These are phyloP conservation scores for Apiospora sp. DNA, from an alignment of 2,329 filamentous ascomycete species.

Conservation along the genomic window DNA sequence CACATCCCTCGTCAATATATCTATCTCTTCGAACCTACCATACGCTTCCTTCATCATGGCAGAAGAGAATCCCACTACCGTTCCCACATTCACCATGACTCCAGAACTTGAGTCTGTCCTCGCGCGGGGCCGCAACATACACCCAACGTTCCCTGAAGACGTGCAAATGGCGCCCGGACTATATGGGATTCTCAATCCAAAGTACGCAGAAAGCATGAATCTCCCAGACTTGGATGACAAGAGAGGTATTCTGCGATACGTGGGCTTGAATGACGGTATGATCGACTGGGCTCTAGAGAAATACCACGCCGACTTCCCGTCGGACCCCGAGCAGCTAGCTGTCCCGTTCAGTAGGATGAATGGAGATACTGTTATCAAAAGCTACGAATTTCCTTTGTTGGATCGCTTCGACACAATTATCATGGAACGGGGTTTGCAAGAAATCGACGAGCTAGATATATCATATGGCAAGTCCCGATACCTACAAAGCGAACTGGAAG, in stretches of 20 bases:
- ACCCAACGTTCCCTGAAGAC: background rate
- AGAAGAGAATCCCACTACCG: background rate
- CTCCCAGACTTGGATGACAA: background rate
- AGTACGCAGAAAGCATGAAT: background rate
- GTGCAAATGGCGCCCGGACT: background rate
- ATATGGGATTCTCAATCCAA: background rate
- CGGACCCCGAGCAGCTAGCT: background rate
- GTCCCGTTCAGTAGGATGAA: background rate
- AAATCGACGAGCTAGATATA: background rate
- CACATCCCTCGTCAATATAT: no score
- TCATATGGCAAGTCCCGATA: background rate
- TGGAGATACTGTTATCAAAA: background rate
- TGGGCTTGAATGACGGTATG: background rate
- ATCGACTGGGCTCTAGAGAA: background rate
- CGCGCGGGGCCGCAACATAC: background rate
- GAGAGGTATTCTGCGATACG: background rate
- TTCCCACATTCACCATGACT: conserved; percentile 3
- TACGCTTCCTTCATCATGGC: background rate
- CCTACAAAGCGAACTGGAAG: background rate
- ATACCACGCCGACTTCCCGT: background rate
- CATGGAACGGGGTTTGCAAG: background rate
- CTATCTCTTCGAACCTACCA: no score
- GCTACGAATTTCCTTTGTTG: background rate
- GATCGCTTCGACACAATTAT: background rate
- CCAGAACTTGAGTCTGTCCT: background rate